Evolutionary conservation across 306 rosid species (phyloP), one percentile per base, ranked within the genome.

Genomic region (Cyamopsis tetragonoloba): DNA sequence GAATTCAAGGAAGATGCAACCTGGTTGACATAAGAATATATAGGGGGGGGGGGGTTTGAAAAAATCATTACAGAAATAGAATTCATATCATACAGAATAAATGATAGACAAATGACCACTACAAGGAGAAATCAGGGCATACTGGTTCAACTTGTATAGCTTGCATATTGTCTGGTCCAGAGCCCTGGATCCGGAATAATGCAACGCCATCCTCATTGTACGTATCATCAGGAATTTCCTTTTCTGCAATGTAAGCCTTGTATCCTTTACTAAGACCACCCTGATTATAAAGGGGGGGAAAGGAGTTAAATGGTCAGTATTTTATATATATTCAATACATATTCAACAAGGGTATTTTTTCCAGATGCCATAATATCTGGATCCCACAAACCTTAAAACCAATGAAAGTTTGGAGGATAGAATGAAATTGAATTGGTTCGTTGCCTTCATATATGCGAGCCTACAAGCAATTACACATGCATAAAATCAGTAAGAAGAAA

Each of bases 141-240:
- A 91, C 97, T 14, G 92, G 57, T 44, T 88, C 97, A 64, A 91
- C 92, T 91, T 91, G 97, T 70, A 91, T 86, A 15, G 97, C 96
- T 83, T 91, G 97, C 97, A 91, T 91, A 76, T 88, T 91, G 42
- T 91, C 97, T 7, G 97, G 91, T 44, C 97, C 97, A 38, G 97
- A 80, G 68, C 97, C 97, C 75, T 91, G 97, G 63, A 91, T 85
- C 71, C 97, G 88, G 65, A 91, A 91, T 65, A 88, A 72, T 55
- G 97, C 96, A 74, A 88, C 71, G 55, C 88, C 92, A 38, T 86
- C 92, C 64, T 88, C 96, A 28, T 73, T 76, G 71, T 88, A 91
- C 55, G 97, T 91, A 69, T 80, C 89, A 71, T 91, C 96, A 23
- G 87, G 85, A 59, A 86, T 74, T 81, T 66, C 96, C 64, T 75